Conservation (phyloP, 495 filamentous ascomycete species). For the Lindgomyces ingoldianus region DNA sequence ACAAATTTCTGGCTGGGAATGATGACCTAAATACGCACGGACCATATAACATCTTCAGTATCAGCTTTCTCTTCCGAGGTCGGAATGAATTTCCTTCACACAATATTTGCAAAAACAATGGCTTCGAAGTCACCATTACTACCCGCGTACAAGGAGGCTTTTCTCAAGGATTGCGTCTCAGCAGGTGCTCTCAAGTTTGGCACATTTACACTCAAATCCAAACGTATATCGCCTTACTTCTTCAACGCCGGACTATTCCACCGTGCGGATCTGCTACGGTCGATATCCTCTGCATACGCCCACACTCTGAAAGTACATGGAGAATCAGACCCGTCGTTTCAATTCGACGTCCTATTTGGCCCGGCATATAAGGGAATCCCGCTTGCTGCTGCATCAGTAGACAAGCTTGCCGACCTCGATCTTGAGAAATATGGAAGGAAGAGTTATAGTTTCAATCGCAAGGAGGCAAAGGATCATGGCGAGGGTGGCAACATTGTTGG, state of each 20-base stretch:
- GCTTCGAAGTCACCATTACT: conserved; percentile 11
- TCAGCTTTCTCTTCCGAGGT: conserved; percentile 19
- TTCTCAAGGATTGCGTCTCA: conserved; percentile 70
- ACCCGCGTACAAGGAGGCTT: conserved; percentile 57
- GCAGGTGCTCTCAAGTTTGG: conserved; percentile 85
- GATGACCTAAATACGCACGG: conserved; percentile 17
- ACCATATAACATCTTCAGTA: too few relatives aligned
- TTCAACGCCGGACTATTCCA: conserved; percentile 92
- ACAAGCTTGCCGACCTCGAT: conserved; percentile 67
- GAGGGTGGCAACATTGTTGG: conserved; percentile 93
- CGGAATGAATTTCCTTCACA: neutral
- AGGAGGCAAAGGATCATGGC: conserved; percentile 91
- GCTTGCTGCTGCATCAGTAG: conserved; percentile 70
- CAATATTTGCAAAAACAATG: neutral
- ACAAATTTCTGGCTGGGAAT: conserved; percentile 26
- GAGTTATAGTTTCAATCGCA: conserved; percentile 89
- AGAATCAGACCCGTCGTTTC: conserved; percentile 46
- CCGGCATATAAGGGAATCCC: conserved; percentile 97
- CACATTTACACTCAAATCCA: conserved; percentile 85
- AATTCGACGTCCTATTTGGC: conserved; percentile 74
- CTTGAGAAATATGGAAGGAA: conserved; percentile 55
- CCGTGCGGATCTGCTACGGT: conserved; percentile 67
- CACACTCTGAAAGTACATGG: conserved; percentile 58
- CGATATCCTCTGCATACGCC: conserved; percentile 78
- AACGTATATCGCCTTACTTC: conserved; percentile 95